Base-by-base conservation (phyloP, 352 stramenopile species). In the Pythium brachiatum region DNA sequence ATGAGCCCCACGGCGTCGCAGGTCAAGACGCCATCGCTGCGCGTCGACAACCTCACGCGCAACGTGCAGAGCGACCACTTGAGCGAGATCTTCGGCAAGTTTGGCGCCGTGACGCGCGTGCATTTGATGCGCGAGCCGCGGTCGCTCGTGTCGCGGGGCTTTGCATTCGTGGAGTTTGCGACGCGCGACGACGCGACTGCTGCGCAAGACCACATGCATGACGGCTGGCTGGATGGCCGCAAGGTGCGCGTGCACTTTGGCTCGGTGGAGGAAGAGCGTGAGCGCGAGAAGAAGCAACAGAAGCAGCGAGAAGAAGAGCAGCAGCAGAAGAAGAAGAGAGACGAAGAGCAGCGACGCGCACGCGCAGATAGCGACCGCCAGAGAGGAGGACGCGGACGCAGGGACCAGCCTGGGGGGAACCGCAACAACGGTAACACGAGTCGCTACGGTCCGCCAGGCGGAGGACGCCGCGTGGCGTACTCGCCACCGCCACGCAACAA, bases 61-160 rank as follows among this genome's bases (percentile, higher is more conserved):
- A 95, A 95, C 55, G 86, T 95, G 46, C 90, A 84, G 54, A 72
- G 76, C 20, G 86, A 94, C 53, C 86, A 95, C 53, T 60, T 95
- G 61, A 74, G 61, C 51, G 86, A 95, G 68, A 93, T 95, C 68
- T 95, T 93, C 65, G 83, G 81, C 66, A 95, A 93, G 72, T 95
- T 95, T 66, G 86, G 84, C 6, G 38, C 62, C 29, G 84, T 95
- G 7, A 31, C 76, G 26, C 64, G 67, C 21, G 86, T 94, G 32
- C 73, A 84, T 2, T 62, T 92, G 57, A 68, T 76, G 27, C 43
- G 44, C 21, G 69, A 80, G 25, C 52, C 29, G 18, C 50, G 50
- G 15, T 72, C 76, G n/a, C 60, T 60, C 21, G 57, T 80, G 15
- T 68, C 78, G 0, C 58, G 66, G 38, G 76, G 69, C 15, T 60